Conservation (phyloP, 129 eudicot species). For the Dittrichia graveolens region DNA sequence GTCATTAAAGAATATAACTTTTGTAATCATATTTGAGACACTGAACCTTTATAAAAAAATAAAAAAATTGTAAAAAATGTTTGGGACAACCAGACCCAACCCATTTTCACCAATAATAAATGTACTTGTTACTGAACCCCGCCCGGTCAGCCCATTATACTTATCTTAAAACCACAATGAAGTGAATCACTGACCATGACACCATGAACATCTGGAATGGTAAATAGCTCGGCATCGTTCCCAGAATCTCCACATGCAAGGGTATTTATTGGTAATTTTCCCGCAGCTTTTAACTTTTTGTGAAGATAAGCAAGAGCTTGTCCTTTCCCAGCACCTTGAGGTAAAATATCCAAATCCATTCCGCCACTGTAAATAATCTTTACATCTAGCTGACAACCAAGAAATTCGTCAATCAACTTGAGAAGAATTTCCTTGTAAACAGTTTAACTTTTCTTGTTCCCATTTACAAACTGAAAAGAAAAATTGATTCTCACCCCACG, state of each 20-base stretch:
- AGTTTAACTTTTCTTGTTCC: not conserved
- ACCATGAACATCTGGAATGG: constrained; percentile 93
- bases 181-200: constrained; percentile 70
- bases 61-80: not conserved
- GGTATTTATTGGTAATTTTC: constrained; percentile 72
- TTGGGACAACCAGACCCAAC: not conserved
- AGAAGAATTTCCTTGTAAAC: not conserved
- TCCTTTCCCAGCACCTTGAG: constrained; percentile 99
- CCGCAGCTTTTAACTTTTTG: constrained; percentile 54
- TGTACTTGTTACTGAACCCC: too few species aligned
- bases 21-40: constrained; percentile 14
- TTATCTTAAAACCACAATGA: constrained; percentile 1
- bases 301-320: constrained; percentile 96
- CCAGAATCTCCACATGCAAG: constrained; percentile 99
- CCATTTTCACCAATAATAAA: not conserved
- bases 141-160: not conserved
- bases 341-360: constrained; percentile 83
- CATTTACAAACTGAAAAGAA: not conserved
- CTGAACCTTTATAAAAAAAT: not conserved
- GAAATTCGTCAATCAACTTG: not conserved
- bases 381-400: constrained; percentile 73
- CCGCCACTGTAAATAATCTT: constrained; percentile 97
- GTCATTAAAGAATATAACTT: not conserved
- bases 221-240: constrained; percentile 94
- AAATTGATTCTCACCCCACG: constrained; percentile 67